Conservation (phyloP, 2,329 filamentous ascomycete genomes). For the Graphiopsis chlorocephala region DNA sequence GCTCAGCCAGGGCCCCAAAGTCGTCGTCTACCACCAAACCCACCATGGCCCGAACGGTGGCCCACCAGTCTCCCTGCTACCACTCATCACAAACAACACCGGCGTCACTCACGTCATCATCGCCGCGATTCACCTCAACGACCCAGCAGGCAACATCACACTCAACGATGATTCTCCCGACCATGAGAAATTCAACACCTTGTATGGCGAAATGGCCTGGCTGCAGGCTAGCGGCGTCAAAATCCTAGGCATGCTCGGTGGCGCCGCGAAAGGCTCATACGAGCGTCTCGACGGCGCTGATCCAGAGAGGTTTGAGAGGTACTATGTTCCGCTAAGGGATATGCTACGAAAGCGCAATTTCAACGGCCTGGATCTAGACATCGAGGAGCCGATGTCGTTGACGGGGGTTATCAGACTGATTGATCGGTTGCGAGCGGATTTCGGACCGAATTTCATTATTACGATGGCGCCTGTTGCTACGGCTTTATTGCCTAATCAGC, state of each 20-base stretch:
- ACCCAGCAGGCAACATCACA: constrained; percentile 62
- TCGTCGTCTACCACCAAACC: constrained; percentile 64
- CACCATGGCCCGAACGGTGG: constrained; percentile 53
- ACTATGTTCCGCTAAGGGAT: constrained; percentile 67
- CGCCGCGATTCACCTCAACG: constrained; percentile 81
- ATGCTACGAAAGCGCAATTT: constrained; percentile 61
- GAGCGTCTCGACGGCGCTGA: constrained; percentile 59
- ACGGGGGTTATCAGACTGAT: constrained; percentile 56
- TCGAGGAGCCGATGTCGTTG: constrained; percentile 74
- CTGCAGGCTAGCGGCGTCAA: constrained; percentile 73
- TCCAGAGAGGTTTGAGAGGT: constrained; percentile 63
- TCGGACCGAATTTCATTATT: constrained; percentile 69
- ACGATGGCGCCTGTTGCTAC: constrained; percentile 80
- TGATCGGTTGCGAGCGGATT: constrained; percentile 55
- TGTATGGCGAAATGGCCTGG: constrained; percentile 75
- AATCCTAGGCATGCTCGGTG: constrained; percentile 83
- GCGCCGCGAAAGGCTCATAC: constrained; percentile 75
- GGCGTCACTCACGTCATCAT: constrained; percentile 79
- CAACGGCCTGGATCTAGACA: constrained; percentile 73
- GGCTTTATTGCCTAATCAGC: constrained; percentile 57
- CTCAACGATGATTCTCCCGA: constrained; percentile 76
- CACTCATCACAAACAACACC: constrained; percentile 57
- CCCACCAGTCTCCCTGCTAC: constrained; percentile 60
- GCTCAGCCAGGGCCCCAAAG: constrained; percentile 37
- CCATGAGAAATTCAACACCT: constrained; percentile 60